Percentiles rank a stretch among this genome's conserved stretches.
These are phyloP conservation scores for Fusarium longipes DNA, from an alignment of 2,329 filamentous ascomycete genomes.

Conservation along the genomic window DNA sequence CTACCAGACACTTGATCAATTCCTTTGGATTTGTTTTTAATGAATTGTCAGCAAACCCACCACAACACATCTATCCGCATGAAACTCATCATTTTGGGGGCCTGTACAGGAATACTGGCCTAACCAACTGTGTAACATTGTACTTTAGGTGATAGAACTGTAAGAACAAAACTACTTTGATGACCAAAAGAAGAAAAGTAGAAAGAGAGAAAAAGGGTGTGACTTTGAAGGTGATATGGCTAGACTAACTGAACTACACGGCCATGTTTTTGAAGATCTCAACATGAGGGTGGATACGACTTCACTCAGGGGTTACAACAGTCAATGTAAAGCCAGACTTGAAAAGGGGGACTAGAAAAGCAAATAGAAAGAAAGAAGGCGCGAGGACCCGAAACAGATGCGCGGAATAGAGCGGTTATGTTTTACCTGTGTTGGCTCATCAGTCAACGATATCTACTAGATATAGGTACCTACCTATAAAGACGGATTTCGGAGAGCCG, in stretches of 20 bases:
- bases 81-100: slow-evolving; percentile 31
- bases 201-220: too few species aligned
- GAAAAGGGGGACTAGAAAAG: slow-evolving; percentile 10
- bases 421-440: not conserved
- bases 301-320: not conserved
- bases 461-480: too few species aligned
- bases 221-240: not conserved
- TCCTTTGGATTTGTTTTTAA: slow-evolving; percentile 39
- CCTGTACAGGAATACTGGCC: slow-evolving; percentile 12
- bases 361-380: slow-evolving; percentile 17
- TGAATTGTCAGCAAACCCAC: slow-evolving; percentile 40
- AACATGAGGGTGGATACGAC: not conserved
- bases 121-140: slow-evolving; percentile 44
- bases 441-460: not conserved
- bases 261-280: not conserved
- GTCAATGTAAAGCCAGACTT: not conserved
- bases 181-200: not conserved
- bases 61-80: slow-evolving; percentile 3
- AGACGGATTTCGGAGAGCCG: not conserved
- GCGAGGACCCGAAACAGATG: not conserved
- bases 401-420: not conserved
- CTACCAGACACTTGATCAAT: slow-evolving; percentile 43
- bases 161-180: slow-evolving; percentile 27
- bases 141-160: slow-evolving; percentile 46
- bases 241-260: not conserved